A percentile compares a stretch with the other conserved stretches of the same genome.
phyloP scores from a whole-genome alignment of 164 flowering plant genomes.

The Magnolia changhungtana region DNA sequence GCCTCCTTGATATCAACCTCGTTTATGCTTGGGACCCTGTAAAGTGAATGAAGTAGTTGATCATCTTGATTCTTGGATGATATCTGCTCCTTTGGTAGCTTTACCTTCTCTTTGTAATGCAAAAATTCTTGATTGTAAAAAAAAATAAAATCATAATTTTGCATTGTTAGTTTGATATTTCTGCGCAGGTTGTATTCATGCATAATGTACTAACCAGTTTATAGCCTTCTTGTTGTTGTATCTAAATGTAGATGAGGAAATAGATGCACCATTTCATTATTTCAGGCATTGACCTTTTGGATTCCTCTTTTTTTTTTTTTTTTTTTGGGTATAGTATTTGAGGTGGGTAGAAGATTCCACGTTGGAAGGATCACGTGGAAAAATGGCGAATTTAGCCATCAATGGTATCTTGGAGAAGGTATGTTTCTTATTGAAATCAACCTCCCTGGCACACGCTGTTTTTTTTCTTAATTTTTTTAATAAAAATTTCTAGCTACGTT shows the following conservation, averaged over 20 bases:
- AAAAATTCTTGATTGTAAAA: neutral
- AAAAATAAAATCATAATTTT: too few relatives aligned
- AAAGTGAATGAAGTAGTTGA: too few relatives aligned
- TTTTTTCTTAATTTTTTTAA: neutral
- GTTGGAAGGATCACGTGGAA: neutral
- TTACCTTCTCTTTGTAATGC: neutral
- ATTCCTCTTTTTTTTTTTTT: neutral
- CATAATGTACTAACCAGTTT: too few relatives aligned
- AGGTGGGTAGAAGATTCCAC: neutral
- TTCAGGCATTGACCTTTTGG: neutral
- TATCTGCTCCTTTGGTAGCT: too few relatives aligned
- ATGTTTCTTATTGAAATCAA: too few relatives aligned
- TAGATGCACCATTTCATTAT: neutral
- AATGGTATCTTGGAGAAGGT: constrained; percentile 19
- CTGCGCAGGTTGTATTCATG: neutral
- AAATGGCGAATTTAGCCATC: constrained; percentile 14
- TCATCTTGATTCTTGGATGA: too few relatives aligned
- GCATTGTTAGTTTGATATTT: neutral
- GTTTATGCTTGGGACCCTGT: too few relatives aligned
- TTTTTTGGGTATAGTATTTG: neutral
- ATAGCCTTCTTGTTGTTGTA: neutral
- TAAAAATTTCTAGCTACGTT: too few relatives aligned
- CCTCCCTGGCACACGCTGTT: neutral
- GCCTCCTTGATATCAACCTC: too few relatives aligned
- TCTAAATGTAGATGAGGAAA: neutral